Evolutionary conservation across 1,284 basidiomycete genomes (phyloP), one percentile per base, ranked within the genome.

Genomic region (Ustilago crameri): DNA sequence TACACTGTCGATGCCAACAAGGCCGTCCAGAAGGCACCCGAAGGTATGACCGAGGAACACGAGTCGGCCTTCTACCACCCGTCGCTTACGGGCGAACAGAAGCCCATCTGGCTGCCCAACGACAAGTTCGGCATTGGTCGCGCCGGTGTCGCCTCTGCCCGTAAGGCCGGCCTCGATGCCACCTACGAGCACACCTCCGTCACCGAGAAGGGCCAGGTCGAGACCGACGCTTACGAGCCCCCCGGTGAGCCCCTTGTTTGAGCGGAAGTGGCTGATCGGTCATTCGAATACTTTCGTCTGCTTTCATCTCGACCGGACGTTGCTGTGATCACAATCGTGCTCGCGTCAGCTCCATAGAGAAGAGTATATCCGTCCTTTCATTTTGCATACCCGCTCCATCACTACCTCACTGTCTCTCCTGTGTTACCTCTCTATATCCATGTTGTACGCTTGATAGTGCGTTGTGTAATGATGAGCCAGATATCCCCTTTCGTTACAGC

Each of bases 21-120:
- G 12, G 30, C 32, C 22, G 30, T 27, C 41, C 50, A 58, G 20
- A 51, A 59, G 58, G 30, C 46, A 23, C 62, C 55, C 10, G 35
- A 59, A 26, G 54, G 54, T 34, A 32, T 57, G 17, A 51, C 41
- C 23, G 43, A 44, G 27, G 63, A 74, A 50, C 60, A 61, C 20
- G 62, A 73, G 26, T 64, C 60, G 46, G 71, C 78, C 15, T 83
- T 82, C 63, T 53, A 62, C 51, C 73, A 81, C 58, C 80, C 81
- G 3, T 66, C 80, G 23, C 60, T 76, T 40, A 78, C 64, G 20
- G 75, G 76, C 32, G 64, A 71, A 57, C 80, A 82, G 67, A 60
- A 73, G 44, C 65, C 72, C 26, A 69, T 81, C 55, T 83, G 81
- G 81, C 58, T 81, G 51, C 79, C 81, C 53, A 76, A 81, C 61